These are phyloP conservation scores for Trametes cinnabarina DNA, from an alignment of 768 basidiomycete species.

Conservation along the genomic window DNA sequence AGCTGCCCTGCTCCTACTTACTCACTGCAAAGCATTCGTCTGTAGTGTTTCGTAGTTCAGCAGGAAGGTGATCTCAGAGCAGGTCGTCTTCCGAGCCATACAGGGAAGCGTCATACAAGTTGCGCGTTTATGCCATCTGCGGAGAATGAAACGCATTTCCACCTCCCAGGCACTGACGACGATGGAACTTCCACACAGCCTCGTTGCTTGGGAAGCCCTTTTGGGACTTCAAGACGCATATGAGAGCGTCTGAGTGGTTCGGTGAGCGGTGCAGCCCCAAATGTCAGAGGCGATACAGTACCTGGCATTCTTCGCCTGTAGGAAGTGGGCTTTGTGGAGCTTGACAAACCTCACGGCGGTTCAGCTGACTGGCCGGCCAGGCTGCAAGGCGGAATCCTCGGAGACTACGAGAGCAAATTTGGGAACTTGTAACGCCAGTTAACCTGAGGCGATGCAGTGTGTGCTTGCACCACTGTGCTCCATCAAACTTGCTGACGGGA, in stretches of 20 bases:
- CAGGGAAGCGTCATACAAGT: neutral
- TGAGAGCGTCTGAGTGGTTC: neutral
- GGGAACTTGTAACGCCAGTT: neutral
- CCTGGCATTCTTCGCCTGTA: neutral
- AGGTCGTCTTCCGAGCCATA: neutral
- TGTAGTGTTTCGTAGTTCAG: neutral
- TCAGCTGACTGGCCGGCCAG: too few species aligned
- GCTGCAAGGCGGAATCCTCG: too few species aligned
- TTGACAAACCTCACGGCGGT: neutral
- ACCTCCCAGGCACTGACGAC: neutral
- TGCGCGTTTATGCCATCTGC: neutral
- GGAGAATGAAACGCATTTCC: neutral
- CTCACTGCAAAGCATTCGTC: neutral
- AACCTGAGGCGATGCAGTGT: constrained; percentile 18
- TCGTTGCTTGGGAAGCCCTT: neutral
- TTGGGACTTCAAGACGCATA: neutral
- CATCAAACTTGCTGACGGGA: constrained; percentile 15
- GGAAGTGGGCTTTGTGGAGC: too few species aligned
- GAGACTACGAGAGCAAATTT: constrained; percentile 1
- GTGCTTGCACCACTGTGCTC: neutral
- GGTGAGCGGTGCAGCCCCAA: neutral
- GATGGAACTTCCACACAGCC: neutral
- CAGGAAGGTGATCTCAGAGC: constrained; percentile 2
- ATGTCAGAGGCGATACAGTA: constrained; percentile 1
- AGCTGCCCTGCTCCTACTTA: neutral